phyloP scores from a whole-genome alignment of 2,329 filamentous ascomycete species.

The Cladosporium phlei region DNA sequence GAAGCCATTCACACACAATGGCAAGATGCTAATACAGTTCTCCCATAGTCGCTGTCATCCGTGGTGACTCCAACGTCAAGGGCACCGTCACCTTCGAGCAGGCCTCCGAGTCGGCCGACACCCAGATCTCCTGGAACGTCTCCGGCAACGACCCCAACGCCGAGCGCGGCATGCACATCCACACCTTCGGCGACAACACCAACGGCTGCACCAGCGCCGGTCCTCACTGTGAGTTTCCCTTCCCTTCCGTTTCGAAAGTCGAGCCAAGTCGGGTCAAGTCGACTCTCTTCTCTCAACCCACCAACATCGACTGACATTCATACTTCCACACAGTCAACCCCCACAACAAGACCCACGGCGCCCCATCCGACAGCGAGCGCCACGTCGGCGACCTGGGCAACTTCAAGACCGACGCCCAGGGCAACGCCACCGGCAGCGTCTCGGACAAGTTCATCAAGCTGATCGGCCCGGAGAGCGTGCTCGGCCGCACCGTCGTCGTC shows the following conservation, averaged over 20 bases:
- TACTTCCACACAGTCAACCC: constrained; percentile 76
- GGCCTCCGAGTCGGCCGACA: constrained; percentile 71
- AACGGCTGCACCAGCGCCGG: constrained; percentile 98
- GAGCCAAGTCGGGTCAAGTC: too few species aligned
- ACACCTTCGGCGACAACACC: constrained; percentile 99
- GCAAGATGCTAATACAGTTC: constrained; percentile 12
- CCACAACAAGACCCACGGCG: constrained; percentile 84
- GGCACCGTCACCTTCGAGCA: constrained; percentile 97
- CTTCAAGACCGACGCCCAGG: constrained; percentile 90
- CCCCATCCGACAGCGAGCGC: constrained; percentile 73
- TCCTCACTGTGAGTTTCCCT: constrained; percentile 88
- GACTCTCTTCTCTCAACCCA: not conserved
- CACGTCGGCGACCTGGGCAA: constrained; percentile 98
- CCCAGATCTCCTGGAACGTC: constrained; percentile 89
- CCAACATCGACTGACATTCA: constrained; percentile 7
- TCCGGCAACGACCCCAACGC: constrained; percentile 88
- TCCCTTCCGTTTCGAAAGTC: too few species aligned
- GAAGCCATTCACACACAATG: not conserved
- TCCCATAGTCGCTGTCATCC: constrained; percentile 82
- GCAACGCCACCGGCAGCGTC: constrained; percentile 77
- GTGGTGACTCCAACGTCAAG: constrained; percentile 93
- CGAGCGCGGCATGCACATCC: constrained; percentile 96
- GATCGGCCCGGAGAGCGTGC: constrained; percentile 90
- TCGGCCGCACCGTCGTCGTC: constrained; percentile 92
- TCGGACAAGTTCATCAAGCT: constrained; percentile 85